These are phyloP conservation scores for Acer yangbiense DNA, from an alignment of 345 rosid genomes.

Conservation along the genomic window DNA sequence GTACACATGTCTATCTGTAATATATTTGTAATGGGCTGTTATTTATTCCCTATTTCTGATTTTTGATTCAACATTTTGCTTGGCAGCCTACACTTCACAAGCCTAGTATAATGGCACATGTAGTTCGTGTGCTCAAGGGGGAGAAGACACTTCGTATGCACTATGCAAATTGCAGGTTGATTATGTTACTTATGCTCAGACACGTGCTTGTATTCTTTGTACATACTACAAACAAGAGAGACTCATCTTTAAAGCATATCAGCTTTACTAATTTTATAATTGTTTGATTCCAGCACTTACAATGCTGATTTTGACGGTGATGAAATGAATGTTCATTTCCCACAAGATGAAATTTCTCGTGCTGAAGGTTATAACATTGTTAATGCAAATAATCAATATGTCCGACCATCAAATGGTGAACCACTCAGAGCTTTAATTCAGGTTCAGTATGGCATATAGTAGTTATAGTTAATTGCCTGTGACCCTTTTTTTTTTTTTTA, in stretches of 20 bases:
- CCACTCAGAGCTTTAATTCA: slow-evolving; percentile 93
- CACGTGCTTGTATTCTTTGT: not conserved
- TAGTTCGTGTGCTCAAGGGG: slow-evolving; percentile 87
- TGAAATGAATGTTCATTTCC: slow-evolving; percentile 99
- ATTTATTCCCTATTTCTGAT: not conserved
- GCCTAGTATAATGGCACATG: slow-evolving; percentile 97
- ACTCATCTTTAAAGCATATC: slow-evolving; percentile 10
- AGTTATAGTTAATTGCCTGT: slow-evolving; percentile 1
- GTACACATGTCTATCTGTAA: not conserved
- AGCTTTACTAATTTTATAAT: slow-evolving; percentile 10
- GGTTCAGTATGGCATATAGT: slow-evolving; percentile 40
- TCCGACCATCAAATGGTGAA: slow-evolving; percentile 92
- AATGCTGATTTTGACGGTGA: slow-evolving; percentile 99
- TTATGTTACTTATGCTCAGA: slow-evolving; percentile 1
- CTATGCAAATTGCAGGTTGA: slow-evolving; percentile 99
- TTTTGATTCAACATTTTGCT: slow-evolving; percentile 9
- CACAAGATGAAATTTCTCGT: slow-evolving; percentile 99
- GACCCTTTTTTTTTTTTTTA: not conserved
- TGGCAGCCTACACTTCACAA: slow-evolving; percentile 98
- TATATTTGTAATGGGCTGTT: not conserved
- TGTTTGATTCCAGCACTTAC: slow-evolving; percentile 70
- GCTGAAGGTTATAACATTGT: slow-evolving; percentile 98
- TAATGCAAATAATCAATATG: slow-evolving; percentile 96
- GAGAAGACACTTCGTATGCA: slow-evolving; percentile 98
- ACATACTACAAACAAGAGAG: not conserved